These are phyloP conservation scores for Penicillium concentricum DNA, from an alignment of 2,329 filamentous ascomycete genomes.

Conservation along the genomic window DNA sequence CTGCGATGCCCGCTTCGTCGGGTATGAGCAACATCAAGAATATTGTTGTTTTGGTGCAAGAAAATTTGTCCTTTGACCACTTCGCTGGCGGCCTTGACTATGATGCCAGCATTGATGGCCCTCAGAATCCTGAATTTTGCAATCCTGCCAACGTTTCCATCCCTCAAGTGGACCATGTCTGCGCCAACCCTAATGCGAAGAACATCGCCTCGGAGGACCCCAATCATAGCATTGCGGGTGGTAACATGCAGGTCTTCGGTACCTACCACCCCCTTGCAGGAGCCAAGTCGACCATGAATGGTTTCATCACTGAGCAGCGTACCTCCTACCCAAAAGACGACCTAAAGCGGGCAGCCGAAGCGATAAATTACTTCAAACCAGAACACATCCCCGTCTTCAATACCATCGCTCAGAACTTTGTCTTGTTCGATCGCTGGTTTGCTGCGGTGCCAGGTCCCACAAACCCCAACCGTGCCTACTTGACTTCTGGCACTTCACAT, in stretches of 20 bases:
- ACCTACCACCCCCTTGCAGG: slow-evolving; percentile 36
- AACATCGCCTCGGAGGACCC: slow-evolving; percentile 45
- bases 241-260: slow-evolving; percentile 45
- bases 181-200: slow-evolving; percentile 38
- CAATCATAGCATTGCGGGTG: slow-evolving; percentile 45
- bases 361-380: slow-evolving; percentile 46
- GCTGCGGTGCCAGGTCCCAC: slow-evolving; percentile 42
- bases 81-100: slow-evolving; percentile 44
- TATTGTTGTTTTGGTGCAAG: slow-evolving; percentile 49
- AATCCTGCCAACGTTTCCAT: slow-evolving; percentile 39
- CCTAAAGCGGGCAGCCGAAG: slow-evolving; percentile 41
- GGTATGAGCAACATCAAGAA: slow-evolving; percentile 45
- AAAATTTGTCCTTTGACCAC: slow-evolving; percentile 44
- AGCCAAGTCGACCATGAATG: slow-evolving; percentile 35
- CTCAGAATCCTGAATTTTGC: slow-evolving; percentile 34
- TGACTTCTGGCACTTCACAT: slow-evolving; percentile 43
- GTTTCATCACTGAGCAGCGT: slow-evolving; percentile 47
- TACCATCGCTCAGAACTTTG: slow-evolving; percentile 44
- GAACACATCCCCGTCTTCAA: slow-evolving; percentile 44
- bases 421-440: slow-evolving; percentile 48
- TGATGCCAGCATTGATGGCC: slow-evolving; percentile 37
- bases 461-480: slow-evolving; percentile 38
- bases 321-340: slow-evolving; percentile 36
- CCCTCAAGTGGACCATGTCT: slow-evolving; percentile 31
- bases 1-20: slow-evolving; percentile 6